phyloP scores from a whole-genome alignment of 78 protist species.

The Dictyostelium brefeldianum region DNA sequence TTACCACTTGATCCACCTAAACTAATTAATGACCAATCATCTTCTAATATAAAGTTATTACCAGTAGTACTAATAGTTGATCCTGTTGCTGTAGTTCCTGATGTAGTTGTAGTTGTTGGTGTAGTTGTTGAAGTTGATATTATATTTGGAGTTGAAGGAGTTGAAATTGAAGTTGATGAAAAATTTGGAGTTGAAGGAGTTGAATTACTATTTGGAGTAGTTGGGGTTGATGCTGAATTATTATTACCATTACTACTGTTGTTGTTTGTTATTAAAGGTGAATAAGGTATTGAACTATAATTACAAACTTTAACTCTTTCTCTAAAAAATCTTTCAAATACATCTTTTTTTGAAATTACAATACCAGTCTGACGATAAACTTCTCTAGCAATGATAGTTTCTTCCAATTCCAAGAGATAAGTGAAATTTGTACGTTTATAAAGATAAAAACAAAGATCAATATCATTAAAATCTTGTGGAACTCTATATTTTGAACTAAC shows the following conservation, averaged over 20 bases:
- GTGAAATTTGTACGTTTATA: constrained; percentile 4
- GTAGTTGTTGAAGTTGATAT: neutral
- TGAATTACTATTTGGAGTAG: neutral
- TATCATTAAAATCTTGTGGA: constrained; percentile 34
- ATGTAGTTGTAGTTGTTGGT: neutral
- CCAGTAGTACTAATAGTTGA: neutral
- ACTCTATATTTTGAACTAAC: neutral
- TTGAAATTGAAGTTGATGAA: neutral
- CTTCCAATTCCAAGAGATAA: constrained; percentile 52
- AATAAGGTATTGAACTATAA: constrained; percentile 5
- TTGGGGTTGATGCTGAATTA: neutral
- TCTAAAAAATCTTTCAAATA: constrained; percentile 55
- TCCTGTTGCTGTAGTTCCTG: neutral
- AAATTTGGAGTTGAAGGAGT: neutral
- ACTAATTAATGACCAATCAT: constrained; percentile 79
- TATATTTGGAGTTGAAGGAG: neutral
- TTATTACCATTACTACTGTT: neutral
- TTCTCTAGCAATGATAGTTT: constrained; percentile 51
- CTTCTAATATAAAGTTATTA: constrained; percentile 5
- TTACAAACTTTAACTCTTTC: constrained; percentile 67
- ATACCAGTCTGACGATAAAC: constrained; percentile 69
- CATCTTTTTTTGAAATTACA: constrained; percentile 58
- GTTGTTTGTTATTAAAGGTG: neutral
- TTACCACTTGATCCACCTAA: constrained; percentile 18
- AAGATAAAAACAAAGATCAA: constrained; percentile 45